A percentile compares a stretch with the other conserved stretches of the same genome.
Conservation (phyloP, 2,329 filamentous ascomycete genomes). For the Geosmithia flava region DNA sequence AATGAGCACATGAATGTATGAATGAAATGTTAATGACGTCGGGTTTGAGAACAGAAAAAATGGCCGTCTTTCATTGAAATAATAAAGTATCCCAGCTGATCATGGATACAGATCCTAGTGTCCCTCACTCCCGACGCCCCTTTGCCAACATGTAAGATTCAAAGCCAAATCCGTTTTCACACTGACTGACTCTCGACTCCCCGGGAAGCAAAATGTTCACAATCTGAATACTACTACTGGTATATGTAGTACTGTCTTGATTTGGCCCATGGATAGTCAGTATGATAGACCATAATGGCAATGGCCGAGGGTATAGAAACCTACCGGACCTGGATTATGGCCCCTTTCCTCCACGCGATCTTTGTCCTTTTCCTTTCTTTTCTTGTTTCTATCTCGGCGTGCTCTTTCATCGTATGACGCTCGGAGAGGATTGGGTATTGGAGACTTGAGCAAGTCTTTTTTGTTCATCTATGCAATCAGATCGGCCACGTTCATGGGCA, state of each 20-base stretch:
- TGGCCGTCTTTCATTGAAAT: too few species aligned
- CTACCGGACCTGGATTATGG: conserved; percentile 10
- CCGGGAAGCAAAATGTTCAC: neutral
- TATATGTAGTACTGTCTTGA: neutral
- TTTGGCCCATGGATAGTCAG: neutral
- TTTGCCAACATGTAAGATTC: too few species aligned
- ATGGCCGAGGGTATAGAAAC: conserved; percentile 1
- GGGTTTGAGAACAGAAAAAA: too few species aligned
- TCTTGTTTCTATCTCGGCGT: conserved; percentile 1
- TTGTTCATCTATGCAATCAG: conserved; percentile 32
- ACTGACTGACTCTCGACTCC: neutral
- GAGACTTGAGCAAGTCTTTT: neutral
- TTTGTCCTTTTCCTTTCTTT: neutral
- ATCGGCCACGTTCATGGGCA: conserved; percentile 87
- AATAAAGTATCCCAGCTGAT: too few species aligned
- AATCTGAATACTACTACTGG: neutral
- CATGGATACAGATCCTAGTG: too few species aligned
- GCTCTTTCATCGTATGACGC: conserved; percentile 1
- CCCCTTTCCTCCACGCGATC: conserved; percentile 16
- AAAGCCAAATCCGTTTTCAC: too few species aligned
- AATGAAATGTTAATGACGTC: too few species aligned
- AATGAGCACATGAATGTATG: too few species aligned
- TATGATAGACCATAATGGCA: neutral
- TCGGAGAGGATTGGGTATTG: neutral
- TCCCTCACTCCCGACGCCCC: too few species aligned